Evolutionary conservation across 2,329 filamentous ascomycete species (phyloP), one percentile per base, ranked within the genome.

Genomic region (Amauroascus verrucosus): DNA sequence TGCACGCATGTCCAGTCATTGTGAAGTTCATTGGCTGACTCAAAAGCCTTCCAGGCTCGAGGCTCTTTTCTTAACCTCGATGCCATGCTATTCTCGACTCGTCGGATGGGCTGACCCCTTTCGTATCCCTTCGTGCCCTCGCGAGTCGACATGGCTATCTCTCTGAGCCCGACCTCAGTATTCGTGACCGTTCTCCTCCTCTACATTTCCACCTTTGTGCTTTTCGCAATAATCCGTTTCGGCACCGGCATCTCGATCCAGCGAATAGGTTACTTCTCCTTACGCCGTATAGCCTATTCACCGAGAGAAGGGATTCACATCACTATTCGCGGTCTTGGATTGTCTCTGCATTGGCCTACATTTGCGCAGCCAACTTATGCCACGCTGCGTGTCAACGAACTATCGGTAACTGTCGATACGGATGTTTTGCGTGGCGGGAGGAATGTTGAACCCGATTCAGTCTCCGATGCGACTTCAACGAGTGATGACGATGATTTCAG

Each of bases 291-390:
- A 57, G 85, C 89, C 54, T 97, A 94, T 69, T 88, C 87, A 13
- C 88, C 88, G 26, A 84, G 80, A 69, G 88, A 95, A 79, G 93
- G 93, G 61, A 75, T 95, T 64, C 85, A 85, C 63, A 82, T 98
- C 68, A 88, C 95, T 68, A 83, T 98, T 54, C 83, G 93, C 48
- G 88, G 90, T 48, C 77, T 98, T 50, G 89, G 93, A 43, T 77
- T 98, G 62, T 85, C 87, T 54, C 71, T 97, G 58, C 93, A 98
- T 71, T 83, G 90, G 3, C 93, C 93, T 11, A 97, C 93, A 5
- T 97, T 98, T 70, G 88, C 91, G 45, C 89, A 97, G 68, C 93
- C 93, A 43, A 97, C 94, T 58, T 97, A 91, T 89, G 75, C 95
- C 62, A 97, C 90, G 67, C 77, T 98, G 48, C 86, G 93, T 7